Evolutionary conservation across 306 rosid genomes (phyloP), one percentile per base, ranked within the genome.

Genomic region (Corylus avellana): DNA sequence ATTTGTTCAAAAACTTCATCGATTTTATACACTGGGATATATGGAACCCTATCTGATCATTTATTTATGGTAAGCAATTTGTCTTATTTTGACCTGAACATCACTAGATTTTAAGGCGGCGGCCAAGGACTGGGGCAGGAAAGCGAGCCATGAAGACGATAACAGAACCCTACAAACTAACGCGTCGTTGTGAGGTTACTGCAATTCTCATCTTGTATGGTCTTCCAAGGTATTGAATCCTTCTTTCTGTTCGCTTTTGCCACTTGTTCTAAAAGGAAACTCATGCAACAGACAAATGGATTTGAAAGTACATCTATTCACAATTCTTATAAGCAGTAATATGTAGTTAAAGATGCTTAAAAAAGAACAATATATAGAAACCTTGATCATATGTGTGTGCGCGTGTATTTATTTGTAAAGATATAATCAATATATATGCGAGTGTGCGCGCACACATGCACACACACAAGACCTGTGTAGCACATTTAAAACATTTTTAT

Each of bases 171-270:
- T 86, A 70, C 81, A 91, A 92, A 84, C 53, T 88, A 75, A 87
- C 91, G 46, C 86, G 97, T 37, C 92, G 82, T 74, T 96, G 99
- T 57, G 99, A 96, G 82, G 99, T 96, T 75, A 96, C 99, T 1
- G 99, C 99, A 75, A 96, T 96, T 81, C 93, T 96, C 69, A 87
- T 96, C 75, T 81, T 96, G 83, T 90, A 88, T 73, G 99, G 99
- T 62, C 97, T 96, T 75, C 99, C 99, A 79, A 96, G 99, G 99
- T 96, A 83, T 27, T 55, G 13, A 55, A 62, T 77, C 83, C 58
- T 53, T 39, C 16, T 12, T 50, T 77, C 42, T 56, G 16, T 79
- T 62, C 80, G 73, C 70, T 85, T 77, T 76, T 67, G 35, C 72
- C 66, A 73, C 73, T 70, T 42, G 50, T 47, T 67, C 68, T n/a